Percentiles rank a stretch among this genome's conserved stretches.
phyloP scores from a whole-genome alignment of 352 stramenopile species.

The Thraustochytrium sp. region DNA sequence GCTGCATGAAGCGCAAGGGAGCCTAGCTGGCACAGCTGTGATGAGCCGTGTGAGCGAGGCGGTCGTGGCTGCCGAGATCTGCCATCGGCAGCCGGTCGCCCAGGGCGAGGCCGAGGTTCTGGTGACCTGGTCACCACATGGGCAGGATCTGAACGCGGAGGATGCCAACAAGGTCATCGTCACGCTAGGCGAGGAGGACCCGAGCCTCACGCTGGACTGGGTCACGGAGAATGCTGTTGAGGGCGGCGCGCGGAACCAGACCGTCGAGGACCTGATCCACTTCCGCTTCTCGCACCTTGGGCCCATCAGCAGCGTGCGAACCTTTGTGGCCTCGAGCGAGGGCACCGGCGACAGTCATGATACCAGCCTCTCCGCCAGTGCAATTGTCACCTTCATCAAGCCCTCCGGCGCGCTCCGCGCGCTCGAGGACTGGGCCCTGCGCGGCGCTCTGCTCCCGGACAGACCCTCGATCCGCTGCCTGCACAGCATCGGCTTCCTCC shows the following conservation, averaged over 20 bases:
- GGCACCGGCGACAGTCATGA: background rate
- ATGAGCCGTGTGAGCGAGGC: slow-evolving; percentile 1
- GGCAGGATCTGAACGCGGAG: background rate
- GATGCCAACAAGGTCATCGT: background rate
- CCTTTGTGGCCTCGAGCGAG: background rate
- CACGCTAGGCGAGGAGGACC: background rate
- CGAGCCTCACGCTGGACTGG: background rate
- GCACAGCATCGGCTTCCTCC: background rate
- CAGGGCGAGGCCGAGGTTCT: background rate
- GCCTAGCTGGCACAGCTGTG: background rate
- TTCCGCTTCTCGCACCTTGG: background rate
- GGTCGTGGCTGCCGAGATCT: background rate
- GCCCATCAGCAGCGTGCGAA: background rate
- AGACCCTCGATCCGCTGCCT: background rate
- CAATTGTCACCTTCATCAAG: background rate
- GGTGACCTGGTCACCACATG: background rate
- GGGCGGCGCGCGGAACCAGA: background rate
- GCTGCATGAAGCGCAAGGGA: background rate
- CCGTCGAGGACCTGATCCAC: background rate
- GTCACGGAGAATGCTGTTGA: background rate
- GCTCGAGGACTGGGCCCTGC: background rate
- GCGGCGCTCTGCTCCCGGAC: background rate
- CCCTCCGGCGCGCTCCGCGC: background rate
- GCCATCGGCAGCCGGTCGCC: background rate
- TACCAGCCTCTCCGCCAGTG: background rate